Evolutionary conservation across 192 early-diverging fungal genomes (phyloP).

Genomic region (Coemansia brasiliensis): DNA sequence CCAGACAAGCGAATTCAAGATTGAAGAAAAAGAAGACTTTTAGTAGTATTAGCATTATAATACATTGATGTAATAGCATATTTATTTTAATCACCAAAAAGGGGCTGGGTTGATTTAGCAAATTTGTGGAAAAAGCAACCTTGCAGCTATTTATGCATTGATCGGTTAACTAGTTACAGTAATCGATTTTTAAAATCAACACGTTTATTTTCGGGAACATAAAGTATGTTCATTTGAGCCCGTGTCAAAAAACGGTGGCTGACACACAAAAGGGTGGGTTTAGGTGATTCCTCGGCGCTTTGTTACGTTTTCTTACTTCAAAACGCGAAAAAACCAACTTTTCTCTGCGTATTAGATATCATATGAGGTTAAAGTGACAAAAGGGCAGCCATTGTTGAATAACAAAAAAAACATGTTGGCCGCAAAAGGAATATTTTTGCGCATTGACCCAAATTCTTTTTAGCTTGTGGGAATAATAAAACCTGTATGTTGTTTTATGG

Average conservation of each 20-base stretch:
- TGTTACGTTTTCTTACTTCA: too few species aligned
- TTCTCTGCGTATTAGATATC: neutral
- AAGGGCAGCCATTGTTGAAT: slow-evolving; percentile 9
- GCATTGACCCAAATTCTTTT: neutral
- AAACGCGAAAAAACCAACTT: too few species aligned
- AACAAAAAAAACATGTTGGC: neutral
- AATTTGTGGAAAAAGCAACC: neutral
- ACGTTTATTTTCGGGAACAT: too few species aligned
- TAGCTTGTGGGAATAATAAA: slow-evolving; percentile 1
- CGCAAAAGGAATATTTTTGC: neutral
- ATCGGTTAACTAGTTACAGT: neutral
- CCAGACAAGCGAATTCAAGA: neutral
- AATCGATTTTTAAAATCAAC: slow-evolving; percentile 3
- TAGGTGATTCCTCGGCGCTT: too few species aligned
- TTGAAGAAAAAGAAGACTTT: neutral
- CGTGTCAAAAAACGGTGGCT: slow-evolving; percentile 9
- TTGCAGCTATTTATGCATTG: slow-evolving; percentile 1
- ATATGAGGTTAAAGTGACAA: slow-evolving; percentile 1
- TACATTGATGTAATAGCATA: neutral
- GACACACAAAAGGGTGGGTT: neutral
- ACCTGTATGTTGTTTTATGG: neutral
- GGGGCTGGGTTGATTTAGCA: neutral
- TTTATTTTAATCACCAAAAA: neutral
- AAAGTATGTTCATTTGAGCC: neutral
- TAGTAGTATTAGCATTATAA: neutral